Conservation (phyloP, 306 rosid species). For the Gastrolobium villosum region DNA sequence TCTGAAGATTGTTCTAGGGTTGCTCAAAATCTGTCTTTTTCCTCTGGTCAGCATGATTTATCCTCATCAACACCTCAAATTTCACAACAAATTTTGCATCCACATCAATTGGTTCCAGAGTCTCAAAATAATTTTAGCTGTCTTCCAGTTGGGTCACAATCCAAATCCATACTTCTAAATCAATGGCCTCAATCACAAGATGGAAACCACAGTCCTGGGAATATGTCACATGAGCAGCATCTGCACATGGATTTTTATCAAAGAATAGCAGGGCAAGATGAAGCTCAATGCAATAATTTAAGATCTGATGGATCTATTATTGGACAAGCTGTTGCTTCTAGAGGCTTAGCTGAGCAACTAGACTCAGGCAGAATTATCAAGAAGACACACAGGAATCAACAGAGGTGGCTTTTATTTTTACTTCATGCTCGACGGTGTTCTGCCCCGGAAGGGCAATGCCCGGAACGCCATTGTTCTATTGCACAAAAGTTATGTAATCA, state of each 20-base stretch:
- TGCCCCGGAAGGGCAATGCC: constrained; percentile 88
- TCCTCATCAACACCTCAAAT: constrained; percentile 67
- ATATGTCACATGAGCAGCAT: constrained; percentile 56
- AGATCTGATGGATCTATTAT: constrained; percentile 72
- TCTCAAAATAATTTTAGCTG: constrained; percentile 76
- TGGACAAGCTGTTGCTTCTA: constrained; percentile 68
- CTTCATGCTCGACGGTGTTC: constrained; percentile 85
- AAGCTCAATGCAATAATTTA: constrained; percentile 86
- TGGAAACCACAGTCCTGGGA: constrained; percentile 44
- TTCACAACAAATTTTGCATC: constrained; percentile 70
- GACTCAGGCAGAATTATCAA: constrained; percentile 49
- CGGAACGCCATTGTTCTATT: constrained; percentile 63
- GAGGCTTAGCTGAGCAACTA: constrained; percentile 56
- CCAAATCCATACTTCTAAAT: constrained; percentile 57
- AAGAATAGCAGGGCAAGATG: constrained; percentile 71
- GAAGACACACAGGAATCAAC: constrained; percentile 72
- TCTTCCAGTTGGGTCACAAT: constrained; percentile 72
- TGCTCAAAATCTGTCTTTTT: constrained; percentile 66
- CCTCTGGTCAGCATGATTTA: constrained; percentile 70
- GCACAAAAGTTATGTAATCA: constrained; percentile 83
- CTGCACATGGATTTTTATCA: constrained; percentile 54
- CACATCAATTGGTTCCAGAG: constrained; percentile 64
- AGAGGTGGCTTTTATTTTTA: constrained; percentile 92
- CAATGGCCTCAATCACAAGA: constrained; percentile 60
- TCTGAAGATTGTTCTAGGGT: constrained; percentile 66